Conservation (phyloP, 2,329 filamentous ascomycete species). For the Sarocladium strictum region DNA sequence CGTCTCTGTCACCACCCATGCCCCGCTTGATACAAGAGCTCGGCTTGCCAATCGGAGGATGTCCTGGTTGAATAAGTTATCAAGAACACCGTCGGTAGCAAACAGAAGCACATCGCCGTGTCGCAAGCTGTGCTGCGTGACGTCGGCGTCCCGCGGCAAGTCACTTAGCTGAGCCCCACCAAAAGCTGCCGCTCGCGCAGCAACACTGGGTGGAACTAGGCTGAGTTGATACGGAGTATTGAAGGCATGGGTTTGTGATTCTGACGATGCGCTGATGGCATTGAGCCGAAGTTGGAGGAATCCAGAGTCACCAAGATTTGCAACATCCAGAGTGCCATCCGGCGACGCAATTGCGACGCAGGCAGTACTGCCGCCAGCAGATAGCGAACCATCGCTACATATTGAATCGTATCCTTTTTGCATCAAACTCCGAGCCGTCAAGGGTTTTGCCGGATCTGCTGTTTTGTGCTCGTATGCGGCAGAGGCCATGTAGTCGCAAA, state of each 20-base stretch:
- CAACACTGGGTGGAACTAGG: conserved; percentile 74
- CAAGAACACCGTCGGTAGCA: conserved; percentile 91
- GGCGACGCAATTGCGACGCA: conserved; percentile 73
- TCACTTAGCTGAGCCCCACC: conserved; percentile 79
- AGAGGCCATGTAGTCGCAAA: conserved; percentile 89
- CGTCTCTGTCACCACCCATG: conserved; percentile 61
- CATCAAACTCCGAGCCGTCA: conserved; percentile 66
- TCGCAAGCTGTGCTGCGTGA: conserved; percentile 68
- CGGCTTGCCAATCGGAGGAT: conserved; percentile 73
- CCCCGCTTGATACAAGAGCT: conserved; percentile 67
- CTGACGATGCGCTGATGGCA: conserved; percentile 75
- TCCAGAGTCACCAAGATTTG: conserved; percentile 93
- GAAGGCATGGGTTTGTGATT: conserved; percentile 91
- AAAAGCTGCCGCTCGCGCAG: conserved; percentile 75
- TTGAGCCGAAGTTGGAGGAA: conserved; percentile 83
- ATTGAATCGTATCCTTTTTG: conserved; percentile 80
- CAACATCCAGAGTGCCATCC: conserved; percentile 74
- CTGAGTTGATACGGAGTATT: conserved; percentile 96
- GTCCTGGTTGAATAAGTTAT: conserved; percentile 90
- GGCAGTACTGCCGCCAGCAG: conserved; percentile 85
- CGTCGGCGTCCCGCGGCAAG: conserved; percentile 74
- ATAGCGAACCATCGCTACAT: conserved; percentile 64
- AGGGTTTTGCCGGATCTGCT: conserved; percentile 20
- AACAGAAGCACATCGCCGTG: conserved; percentile 94
- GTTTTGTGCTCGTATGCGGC: conserved; percentile 55